Evolutionary conservation across 2,329 filamentous ascomycete genomes (phyloP).

Genomic region (Fusarium sp.): DNA sequence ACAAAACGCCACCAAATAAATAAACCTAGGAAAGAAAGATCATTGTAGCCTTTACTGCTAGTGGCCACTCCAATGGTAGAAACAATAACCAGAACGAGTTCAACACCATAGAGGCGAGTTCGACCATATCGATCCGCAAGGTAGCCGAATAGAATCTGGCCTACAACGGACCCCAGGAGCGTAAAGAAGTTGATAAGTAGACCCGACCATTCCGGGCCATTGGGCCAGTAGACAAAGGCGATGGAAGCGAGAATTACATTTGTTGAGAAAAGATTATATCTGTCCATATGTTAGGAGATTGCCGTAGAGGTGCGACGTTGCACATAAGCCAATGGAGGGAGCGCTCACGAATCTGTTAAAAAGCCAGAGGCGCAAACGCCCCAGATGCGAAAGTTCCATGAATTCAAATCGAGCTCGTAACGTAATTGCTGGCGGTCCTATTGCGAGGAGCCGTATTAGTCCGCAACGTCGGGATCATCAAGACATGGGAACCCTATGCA

Average conservation of each 20-base stretch:
- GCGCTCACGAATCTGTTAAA: conserved; percentile 62
- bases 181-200: conserved; percentile 65
- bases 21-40: conserved; percentile 61
- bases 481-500: conserved; percentile 21
- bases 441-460: conserved; percentile 26
- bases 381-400: conserved; percentile 66
- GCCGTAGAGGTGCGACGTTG: background rate
- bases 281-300: conserved; percentile 36
- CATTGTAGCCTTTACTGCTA: conserved; percentile 60
- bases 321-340: background rate
- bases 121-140: conserved; percentile 66
- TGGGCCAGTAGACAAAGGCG: conserved; percentile 64
- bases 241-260: conserved; percentile 66
- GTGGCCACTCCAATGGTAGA: conserved; percentile 68
- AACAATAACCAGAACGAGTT: conserved; percentile 65
- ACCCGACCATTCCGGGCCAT: conserved; percentile 57
- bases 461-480: background rate
- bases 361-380: conserved; percentile 66
- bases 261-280: conserved; percentile 66
- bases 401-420: conserved; percentile 65
- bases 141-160: conserved; percentile 64
- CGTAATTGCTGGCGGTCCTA: conserved; percentile 64
- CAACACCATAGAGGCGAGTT: conserved; percentile 66
- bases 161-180: conserved; percentile 62
- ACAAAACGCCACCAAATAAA: conserved; percentile 67